Evolutionary conservation across 495 filamentous ascomycete genomes (phyloP).

Genomic region (Tuber borchii): DNA sequence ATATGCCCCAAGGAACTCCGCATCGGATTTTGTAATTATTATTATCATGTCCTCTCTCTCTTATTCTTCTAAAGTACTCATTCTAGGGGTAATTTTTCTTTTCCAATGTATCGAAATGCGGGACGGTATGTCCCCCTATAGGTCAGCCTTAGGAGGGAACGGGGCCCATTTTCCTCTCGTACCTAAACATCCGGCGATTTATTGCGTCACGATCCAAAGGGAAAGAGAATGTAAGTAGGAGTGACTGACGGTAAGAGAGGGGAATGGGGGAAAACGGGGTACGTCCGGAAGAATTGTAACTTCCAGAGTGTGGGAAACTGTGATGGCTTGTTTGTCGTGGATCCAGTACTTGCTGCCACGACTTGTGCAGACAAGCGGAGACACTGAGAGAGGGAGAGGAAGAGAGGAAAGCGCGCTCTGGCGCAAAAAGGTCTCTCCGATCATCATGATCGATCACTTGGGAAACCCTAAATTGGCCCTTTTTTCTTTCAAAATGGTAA

Average conservation of each 20-base stretch:
- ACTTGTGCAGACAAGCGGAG: conserved; percentile 1
- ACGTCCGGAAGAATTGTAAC: neutral
- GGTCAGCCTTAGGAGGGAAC: neutral
- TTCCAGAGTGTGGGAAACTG: neutral
- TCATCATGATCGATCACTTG: conserved; percentile 6
- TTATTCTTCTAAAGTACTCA: neutral
- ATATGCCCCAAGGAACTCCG: neutral
- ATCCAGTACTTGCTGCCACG: conserved; percentile 4
- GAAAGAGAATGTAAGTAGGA: neutral
- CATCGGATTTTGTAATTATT: neutral
- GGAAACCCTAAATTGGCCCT: neutral
- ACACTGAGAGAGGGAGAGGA: neutral
- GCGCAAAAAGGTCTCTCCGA: neutral
- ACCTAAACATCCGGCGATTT: conserved; percentile 1
- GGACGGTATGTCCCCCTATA: neutral
- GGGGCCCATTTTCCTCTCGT: neutral
- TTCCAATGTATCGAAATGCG: conserved; percentile 5
- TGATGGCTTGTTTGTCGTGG: conserved; percentile 1
- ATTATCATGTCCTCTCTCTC: neutral
- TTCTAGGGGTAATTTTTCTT: neutral
- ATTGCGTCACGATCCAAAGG: conserved; percentile 3
- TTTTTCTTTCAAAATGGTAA: neutral
- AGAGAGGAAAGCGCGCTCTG: conserved; percentile 3
- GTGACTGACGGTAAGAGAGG: neutral
- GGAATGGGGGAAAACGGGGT: neutral